phyloP scores from a whole-genome alignment of 2,329 filamentous ascomycete species.

The Alternaria incomplexa region DNA sequence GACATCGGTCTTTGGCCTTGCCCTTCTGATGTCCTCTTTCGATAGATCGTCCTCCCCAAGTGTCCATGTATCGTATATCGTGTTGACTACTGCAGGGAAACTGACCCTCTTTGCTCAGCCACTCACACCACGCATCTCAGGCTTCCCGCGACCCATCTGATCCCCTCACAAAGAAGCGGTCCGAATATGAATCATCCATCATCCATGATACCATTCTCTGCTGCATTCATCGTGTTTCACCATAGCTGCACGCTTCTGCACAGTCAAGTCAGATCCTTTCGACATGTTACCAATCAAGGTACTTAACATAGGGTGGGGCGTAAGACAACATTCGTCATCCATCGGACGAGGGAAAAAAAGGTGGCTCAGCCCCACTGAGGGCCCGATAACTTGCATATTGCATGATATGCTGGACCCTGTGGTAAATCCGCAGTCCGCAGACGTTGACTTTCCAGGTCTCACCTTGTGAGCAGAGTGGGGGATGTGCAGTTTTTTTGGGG shows the following conservation, averaged over 20 bases:
- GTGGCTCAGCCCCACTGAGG: background rate
- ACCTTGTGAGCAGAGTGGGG: background rate
- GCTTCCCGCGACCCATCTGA: background rate
- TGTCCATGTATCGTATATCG: background rate
- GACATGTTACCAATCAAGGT: background rate
- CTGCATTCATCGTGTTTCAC: conserved; percentile 1
- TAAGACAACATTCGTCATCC: background rate
- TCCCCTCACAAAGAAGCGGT: background rate
- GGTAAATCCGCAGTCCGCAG: background rate
- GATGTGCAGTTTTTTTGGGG: background rate
- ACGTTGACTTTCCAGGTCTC: background rate
- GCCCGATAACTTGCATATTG: background rate
- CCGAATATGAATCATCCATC: background rate
- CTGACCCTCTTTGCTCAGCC: background rate
- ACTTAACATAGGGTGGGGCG: background rate
- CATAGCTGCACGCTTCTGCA: background rate
- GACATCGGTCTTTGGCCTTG: background rate
- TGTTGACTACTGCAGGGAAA: background rate
- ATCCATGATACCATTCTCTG: conserved; percentile 1
- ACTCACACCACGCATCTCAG: background rate
- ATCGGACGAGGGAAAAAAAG: background rate
- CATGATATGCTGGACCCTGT: conserved; percentile 2
- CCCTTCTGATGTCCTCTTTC: background rate
- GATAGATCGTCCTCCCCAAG: background rate
- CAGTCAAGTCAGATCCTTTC: background rate